Evolutionary conservation across 2,329 filamentous ascomycete genomes (phyloP).

Genomic region (Nectriaceae sp.): DNA sequence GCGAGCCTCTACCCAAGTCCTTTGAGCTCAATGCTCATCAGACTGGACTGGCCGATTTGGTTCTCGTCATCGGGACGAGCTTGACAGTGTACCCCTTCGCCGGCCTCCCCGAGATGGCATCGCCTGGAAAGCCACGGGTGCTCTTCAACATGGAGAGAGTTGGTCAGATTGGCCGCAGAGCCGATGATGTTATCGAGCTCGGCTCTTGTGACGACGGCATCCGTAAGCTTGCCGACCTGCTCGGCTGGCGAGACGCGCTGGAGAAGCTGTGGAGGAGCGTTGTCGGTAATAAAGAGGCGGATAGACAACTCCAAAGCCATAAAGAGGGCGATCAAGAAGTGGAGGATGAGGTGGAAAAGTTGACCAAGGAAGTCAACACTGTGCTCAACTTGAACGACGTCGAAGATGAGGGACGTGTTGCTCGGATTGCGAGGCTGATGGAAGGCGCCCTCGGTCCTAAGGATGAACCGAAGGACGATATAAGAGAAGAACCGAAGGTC

Average conservation of each 20-base stretch:
- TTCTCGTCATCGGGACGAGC: slow-evolving; percentile 87
- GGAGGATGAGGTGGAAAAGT: slow-evolving; percentile 47
- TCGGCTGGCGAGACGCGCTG: slow-evolving; percentile 86
- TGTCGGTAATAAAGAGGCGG: slow-evolving; percentile 62
- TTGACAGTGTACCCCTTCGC: slow-evolving; percentile 89
- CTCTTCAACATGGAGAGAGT: slow-evolving; percentile 87
- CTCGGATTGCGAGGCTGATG: not conserved
- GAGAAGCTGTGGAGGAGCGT: slow-evolving; percentile 72
- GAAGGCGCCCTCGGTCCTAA: not conserved
- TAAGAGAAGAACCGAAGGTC: too few species aligned
- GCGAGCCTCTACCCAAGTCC: slow-evolving; percentile 60
- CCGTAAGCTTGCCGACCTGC: slow-evolving; percentile 71
- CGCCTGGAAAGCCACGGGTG: slow-evolving; percentile 68
- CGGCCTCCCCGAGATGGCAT: slow-evolving; percentile 67
- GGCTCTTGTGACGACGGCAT: slow-evolving; percentile 85
- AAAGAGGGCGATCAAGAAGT: slow-evolving; percentile 42
- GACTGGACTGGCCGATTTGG: slow-evolving; percentile 68
- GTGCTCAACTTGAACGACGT: slow-evolving; percentile 33
- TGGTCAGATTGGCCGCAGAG: slow-evolving; percentile 71
- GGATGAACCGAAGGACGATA: not conserved
- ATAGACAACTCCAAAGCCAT: slow-evolving; percentile 43
- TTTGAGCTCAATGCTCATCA: slow-evolving; percentile 44
- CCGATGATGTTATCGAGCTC: slow-evolving; percentile 83
- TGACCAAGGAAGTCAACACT: slow-evolving; percentile 38
- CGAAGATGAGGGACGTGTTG: not conserved